Evolutionary conservation across 2,329 filamentous ascomycete species (phyloP).

Genomic region (Pestalotiopsis fici): DNA sequence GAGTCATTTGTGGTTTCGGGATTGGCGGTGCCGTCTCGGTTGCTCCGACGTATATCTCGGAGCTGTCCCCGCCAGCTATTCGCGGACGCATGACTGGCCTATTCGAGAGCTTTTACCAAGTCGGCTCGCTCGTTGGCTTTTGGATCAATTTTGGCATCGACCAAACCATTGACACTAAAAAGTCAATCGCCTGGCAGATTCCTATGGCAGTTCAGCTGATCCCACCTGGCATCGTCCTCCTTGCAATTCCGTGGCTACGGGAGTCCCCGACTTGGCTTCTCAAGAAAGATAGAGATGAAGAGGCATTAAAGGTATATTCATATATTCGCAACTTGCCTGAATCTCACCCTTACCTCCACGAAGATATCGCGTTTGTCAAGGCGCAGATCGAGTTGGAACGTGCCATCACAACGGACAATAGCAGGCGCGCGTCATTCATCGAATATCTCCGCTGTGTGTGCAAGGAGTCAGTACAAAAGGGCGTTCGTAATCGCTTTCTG

Average conservation of each 20-base stretch:
- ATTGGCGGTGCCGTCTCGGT: slow-evolving; percentile 61
- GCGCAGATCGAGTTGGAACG: too few relatives aligned
- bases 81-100: slow-evolving; percentile 66
- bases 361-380: too few relatives aligned
- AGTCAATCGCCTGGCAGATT: slow-evolving; percentile 22
- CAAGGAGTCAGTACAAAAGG: too few relatives aligned
- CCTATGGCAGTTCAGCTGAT: slow-evolving; percentile 24
- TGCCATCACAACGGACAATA: too few relatives aligned
- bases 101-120: slow-evolving; percentile 67
- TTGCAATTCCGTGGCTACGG: slow-evolving; percentile 24
- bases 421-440: too few relatives aligned
- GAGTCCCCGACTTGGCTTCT: slow-evolving; percentile 22
- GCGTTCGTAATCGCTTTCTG: slow-evolving; percentile 20
- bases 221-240: slow-evolving; percentile 25
- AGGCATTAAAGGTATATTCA: slow-evolving; percentile 17
- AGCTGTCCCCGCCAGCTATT: slow-evolving; percentile 61
- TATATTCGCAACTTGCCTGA: slow-evolving; percentile 24
- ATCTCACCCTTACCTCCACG: slow-evolving; percentile 24
- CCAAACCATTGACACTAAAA: slow-evolving; percentile 41
- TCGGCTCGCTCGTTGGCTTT: slow-evolving; percentile 64
- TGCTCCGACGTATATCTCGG: slow-evolving; percentile 56
- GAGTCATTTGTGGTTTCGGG: too few relatives aligned
- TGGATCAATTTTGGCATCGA: slow-evolving; percentile 68
- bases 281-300: slow-evolving; percentile 17
- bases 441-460: too few relatives aligned